Conservation (phyloP, 805 yeast species). For the Metschnikowia lachancei region DNA sequence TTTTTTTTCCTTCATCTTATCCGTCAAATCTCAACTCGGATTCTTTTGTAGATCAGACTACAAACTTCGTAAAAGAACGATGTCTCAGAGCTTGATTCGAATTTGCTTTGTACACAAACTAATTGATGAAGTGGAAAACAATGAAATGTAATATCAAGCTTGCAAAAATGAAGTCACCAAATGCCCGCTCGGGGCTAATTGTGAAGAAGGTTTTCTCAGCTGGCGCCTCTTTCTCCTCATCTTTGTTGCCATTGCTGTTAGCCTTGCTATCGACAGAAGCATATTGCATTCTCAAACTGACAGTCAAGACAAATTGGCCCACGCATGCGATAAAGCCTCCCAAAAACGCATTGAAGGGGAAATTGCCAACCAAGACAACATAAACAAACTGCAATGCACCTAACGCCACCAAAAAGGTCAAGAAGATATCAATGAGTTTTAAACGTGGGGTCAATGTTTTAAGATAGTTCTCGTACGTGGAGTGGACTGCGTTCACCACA, state of each 20-base stretch:
- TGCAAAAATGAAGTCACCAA: conserved; percentile 87
- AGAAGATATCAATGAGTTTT: conserved; percentile 72
- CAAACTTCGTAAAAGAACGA: background rate
- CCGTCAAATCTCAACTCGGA: background rate
- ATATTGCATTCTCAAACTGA: conserved; percentile 73
- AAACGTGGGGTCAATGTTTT: conserved; percentile 44
- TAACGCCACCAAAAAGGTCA: conserved; percentile 66
- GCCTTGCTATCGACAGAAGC: conserved; percentile 17
- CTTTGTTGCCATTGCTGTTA: too few species aligned
- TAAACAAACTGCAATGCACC: conserved; percentile 80
- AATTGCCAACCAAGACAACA: conserved; percentile 74
- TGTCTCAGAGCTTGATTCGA: background rate
- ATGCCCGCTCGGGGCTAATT: conserved; percentile 52
- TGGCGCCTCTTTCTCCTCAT: background rate
- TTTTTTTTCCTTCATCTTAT: background rate
- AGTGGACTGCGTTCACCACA: conserved; percentile 28
- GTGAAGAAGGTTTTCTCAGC: conserved; percentile 9
- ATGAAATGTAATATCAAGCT: conserved; percentile 86
- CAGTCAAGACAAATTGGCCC: conserved; percentile 91
- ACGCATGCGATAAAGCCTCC: conserved; percentile 92
- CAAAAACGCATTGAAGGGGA: conserved; percentile 95
- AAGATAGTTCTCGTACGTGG: conserved; percentile 36
- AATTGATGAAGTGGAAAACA: conserved; percentile 87
- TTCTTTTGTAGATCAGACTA: background rate
- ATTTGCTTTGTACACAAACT: conserved; percentile 11